Evolutionary conservation across 345 rosid species (phyloP), one percentile per base, ranked within the genome.

Genomic region (Gynandropsis gynandra): DNA sequence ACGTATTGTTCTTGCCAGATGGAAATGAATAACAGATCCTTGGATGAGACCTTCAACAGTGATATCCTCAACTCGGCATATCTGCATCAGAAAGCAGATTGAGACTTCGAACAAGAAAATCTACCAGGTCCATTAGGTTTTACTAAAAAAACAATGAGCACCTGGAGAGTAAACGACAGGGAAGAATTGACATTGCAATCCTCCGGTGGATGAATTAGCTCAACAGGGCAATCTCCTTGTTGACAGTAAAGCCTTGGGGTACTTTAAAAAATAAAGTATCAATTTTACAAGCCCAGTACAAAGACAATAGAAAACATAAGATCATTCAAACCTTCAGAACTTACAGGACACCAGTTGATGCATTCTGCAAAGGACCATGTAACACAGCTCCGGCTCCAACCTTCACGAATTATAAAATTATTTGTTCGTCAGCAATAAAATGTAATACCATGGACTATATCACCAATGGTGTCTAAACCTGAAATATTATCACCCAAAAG

Each of bases 21-120:
- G 97, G 68, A 93, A 93, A 66, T 93, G 97, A 50, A 93, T 69
- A 51, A 93, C 85, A 58, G 99, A 93, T 68, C 99, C 99, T 79
- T 88, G 73, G 48, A 88, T 68, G 36, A 75, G 80, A 64, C 99
- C 99, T 68, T 78, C 86, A 16, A 93, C 82, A 63, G 76, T 54
- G 41, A 93, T 78, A 73, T 93, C 97, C 62, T 93, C 99, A 66
- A 93, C 99, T 51, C 97, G 87, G 67, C 99, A 93, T 27, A 93
- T 83, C 99, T 92, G 74, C 56, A 64, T 60, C 40, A 43, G 35
- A 74, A 52, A 38, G 47, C 10, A 37, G 7, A 59, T 60, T 39
- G 43, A 24, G 24, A 20, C 16, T 20, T 21, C 0, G 19, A 41
- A 35, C 42, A 50, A 24, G 5, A 24, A 24, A 24, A 24, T 24